phyloP scores from a whole-genome alignment of 2,329 filamentous ascomycete species.

The Fusarium ramigenum region DNA sequence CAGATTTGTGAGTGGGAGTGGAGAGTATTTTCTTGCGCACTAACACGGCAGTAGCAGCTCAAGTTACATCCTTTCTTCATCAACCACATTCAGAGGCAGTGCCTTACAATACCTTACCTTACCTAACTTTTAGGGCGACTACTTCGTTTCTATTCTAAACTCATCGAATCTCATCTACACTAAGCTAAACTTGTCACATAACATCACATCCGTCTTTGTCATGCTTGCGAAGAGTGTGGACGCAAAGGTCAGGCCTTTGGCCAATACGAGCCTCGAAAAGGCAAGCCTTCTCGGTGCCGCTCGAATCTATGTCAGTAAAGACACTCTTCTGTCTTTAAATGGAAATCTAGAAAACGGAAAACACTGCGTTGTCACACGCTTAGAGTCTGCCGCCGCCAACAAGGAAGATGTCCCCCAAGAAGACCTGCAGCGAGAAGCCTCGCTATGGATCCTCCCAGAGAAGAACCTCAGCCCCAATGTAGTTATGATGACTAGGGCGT shows the following conservation, averaged over 20 bases:
- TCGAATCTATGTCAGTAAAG: slow-evolving; percentile 59
- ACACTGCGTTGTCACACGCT: slow-evolving; percentile 53
- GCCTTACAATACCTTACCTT: background rate
- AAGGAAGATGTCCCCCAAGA: slow-evolving; percentile 21
- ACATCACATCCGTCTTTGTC: background rate
- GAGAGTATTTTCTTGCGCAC: background rate
- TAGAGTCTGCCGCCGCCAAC: slow-evolving; percentile 18
- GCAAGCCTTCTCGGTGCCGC: slow-evolving; percentile 55
- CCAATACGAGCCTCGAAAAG: slow-evolving; percentile 54
- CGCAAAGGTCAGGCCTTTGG: slow-evolving; percentile 54
- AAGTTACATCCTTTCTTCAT: background rate
- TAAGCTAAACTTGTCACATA: background rate
- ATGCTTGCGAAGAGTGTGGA: slow-evolving; percentile 51
- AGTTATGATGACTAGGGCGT: slow-evolving; percentile 75
- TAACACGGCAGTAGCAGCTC: background rate
- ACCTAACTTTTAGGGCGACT: background rate
- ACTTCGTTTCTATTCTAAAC: no score
- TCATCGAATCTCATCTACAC: background rate
- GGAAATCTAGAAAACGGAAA: slow-evolving; percentile 55
- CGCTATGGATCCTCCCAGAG: slow-evolving; percentile 60
- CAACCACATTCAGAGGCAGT: background rate
- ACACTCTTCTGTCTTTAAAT: slow-evolving; percentile 56
- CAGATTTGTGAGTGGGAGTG: background rate
- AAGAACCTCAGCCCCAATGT: slow-evolving; percentile 74
- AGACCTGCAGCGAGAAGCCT: slow-evolving; percentile 53